These are phyloP conservation scores for Cystoderma amianthinum DNA, from an alignment of 768 basidiomycete genomes.

Conservation along the genomic window DNA sequence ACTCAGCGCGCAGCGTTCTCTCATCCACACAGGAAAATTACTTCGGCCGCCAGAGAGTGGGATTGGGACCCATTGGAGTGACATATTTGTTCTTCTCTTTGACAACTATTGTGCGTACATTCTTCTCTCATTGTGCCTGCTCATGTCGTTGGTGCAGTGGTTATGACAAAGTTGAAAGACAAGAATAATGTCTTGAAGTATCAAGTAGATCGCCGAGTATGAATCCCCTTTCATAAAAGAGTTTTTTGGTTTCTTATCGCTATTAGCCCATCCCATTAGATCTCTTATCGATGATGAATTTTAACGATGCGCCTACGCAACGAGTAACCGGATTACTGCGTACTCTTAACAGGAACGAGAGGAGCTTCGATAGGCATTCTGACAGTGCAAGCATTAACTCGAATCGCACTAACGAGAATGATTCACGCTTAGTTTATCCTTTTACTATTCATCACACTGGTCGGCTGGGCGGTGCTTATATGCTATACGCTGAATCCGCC, in stretches of 20 bases:
- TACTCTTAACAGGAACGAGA: slow-evolving; percentile 42
- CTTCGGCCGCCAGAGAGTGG: slow-evolving; percentile 78
- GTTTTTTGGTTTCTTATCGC: no score
- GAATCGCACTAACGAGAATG: slow-evolving; percentile 38
- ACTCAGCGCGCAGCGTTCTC: slow-evolving; percentile 72
- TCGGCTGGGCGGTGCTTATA: slow-evolving; percentile 76
- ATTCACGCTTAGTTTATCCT: slow-evolving; percentile 74
- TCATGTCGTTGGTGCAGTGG: slow-evolving; percentile 40
- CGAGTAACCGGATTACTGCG: slow-evolving; percentile 62
- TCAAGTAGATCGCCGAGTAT: slow-evolving; percentile 68
- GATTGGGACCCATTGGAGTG: slow-evolving; percentile 76
- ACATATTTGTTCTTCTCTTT: slow-evolving; percentile 84
- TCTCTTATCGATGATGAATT: slow-evolving; percentile 75
- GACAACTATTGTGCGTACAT: slow-evolving; percentile 80
- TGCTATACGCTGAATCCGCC: slow-evolving; percentile 74
- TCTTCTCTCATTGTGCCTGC: slow-evolving; percentile 5
- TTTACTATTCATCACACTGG: slow-evolving; percentile 87
- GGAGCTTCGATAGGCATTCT: slow-evolving; percentile 4
- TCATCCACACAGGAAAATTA: slow-evolving; percentile 79
- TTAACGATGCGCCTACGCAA: slow-evolving; percentile 68
- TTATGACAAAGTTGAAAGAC: slow-evolving; percentile 76
- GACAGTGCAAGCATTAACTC: slow-evolving; percentile 11
- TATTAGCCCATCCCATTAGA: slow-evolving; percentile 94
- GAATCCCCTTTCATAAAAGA: slow-evolving; percentile 12
- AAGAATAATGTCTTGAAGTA: slow-evolving; percentile 72